These are phyloP conservation scores for Candolleomyces eurysporus DNA, from an alignment of 768 basidiomycete genomes.

Conservation along the genomic window DNA sequence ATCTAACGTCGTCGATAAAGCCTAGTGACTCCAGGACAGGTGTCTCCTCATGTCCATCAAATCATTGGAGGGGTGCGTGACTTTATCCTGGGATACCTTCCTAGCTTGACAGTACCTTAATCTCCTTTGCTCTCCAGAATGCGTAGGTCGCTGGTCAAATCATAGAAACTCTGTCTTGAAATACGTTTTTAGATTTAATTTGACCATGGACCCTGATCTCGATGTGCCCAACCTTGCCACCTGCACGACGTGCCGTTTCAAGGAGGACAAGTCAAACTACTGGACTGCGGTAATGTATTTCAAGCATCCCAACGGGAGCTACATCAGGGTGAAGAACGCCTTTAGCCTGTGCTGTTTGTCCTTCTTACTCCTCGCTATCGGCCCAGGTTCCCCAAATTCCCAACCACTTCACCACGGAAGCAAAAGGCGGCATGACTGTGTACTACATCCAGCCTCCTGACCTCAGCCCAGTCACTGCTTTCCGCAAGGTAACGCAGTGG, in stretches of 20 bases:
- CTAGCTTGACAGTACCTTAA: no score
- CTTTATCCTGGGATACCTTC: no score
- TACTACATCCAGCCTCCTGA: constrained; percentile 8
- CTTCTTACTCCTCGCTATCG: neutral
- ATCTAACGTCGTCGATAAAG: no score
- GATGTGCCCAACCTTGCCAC: neutral
- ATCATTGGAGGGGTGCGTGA: no score
- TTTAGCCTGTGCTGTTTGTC: neutral
- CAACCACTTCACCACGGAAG: neutral
- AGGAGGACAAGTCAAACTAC: constrained; percentile 2
- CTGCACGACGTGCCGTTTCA: neutral
- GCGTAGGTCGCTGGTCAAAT: neutral
- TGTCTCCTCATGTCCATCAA: no score
- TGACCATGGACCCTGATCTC: neutral
- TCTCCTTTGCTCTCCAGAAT: neutral
- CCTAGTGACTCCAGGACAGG: no score
- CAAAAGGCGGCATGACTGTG: constrained; percentile 7
- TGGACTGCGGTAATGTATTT: constrained; percentile 10
- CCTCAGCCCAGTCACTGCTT: constrained; percentile 1
- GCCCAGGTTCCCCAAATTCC: constrained; percentile 6
- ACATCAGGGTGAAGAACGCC: neutral
- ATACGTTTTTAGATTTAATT: neutral
- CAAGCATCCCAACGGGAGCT: constrained; percentile 5
- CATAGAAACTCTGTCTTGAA: no score
- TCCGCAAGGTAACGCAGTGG: constrained; percentile 5